These are phyloP conservation scores for sunflower (Helianthus annuus) DNA, from an alignment of 129 eudicot genomes.

Conservation along the genomic window HanXRQr2.0-SUNRISE NC_035444.2:9085233-9085732, in stretches of 20 bases:
- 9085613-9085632: conserved; percentile 3
- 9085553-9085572: conserved; percentile 13
- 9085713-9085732: too few relatives aligned
- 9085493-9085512: too few relatives aligned
- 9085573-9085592: conserved; percentile 18
- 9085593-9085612: not conserved
- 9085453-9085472: not conserved
- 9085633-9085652: not conserved
- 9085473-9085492: not conserved
- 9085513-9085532: too few relatives aligned
- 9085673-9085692: too few relatives aligned
- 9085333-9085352: conserved; percentile 23
- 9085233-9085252: conserved; percentile 69
- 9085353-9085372: conserved; percentile 15
- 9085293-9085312: not conserved
- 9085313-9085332: not conserved
- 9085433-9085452: conserved; percentile 21
- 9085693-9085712: too few relatives aligned
- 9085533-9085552: conserved; percentile 1
- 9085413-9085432: conserved; percentile 3
- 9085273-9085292: not conserved
- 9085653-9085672: too few relatives aligned
- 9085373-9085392: not conserved
- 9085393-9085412: conserved; percentile 11
- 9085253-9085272: conserved; percentile 78